phyloP scores from a whole-genome alignment of 2,329 filamentous ascomycete genomes.

The Sporothrix variecibatus region DNA sequence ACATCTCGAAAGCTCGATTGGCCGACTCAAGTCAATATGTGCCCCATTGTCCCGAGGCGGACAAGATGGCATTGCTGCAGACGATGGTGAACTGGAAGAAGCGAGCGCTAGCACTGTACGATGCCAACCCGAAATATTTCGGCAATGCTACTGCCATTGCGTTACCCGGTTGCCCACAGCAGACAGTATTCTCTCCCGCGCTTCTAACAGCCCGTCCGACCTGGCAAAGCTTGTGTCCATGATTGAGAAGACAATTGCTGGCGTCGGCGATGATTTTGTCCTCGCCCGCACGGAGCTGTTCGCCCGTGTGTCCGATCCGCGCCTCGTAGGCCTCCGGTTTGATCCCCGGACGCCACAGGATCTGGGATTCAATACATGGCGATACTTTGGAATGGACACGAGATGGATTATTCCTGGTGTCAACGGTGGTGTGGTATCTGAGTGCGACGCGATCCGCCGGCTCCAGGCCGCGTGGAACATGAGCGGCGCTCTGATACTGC shows the following conservation, averaged over 20 bases:
- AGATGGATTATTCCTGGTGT: slow-evolving; percentile 40
- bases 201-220: slow-evolving; percentile 29
- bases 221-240: slow-evolving; percentile 38
- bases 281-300: slow-evolving; percentile 42
- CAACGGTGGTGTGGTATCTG: neutral
- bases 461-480: slow-evolving; percentile 37
- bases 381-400: slow-evolving; percentile 46
- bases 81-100: slow-evolving; percentile 48
- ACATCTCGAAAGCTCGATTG: slow-evolving; percentile 42
- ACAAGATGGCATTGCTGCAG: slow-evolving; percentile 37
- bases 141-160: slow-evolving; percentile 48
- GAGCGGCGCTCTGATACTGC: slow-evolving; percentile 40
- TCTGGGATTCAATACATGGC: slow-evolving; percentile 50
- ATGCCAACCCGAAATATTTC: slow-evolving; percentile 41
- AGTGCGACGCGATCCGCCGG: slow-evolving; percentile 38
- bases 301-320: slow-evolving; percentile 43
- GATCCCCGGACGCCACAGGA: slow-evolving; percentile 45
- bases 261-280: slow-evolving; percentile 47
- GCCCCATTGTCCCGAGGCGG: neutral
- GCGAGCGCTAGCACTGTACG: slow-evolving; percentile 42
- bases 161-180: slow-evolving; percentile 35
- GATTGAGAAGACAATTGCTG: slow-evolving; percentile 38
- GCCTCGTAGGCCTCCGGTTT: slow-evolving; percentile 44
- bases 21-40: slow-evolving; percentile 25
- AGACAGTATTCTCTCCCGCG: neutral